Evolutionary conservation across 2,329 filamentous ascomycete genomes (phyloP).

Genomic region (Coniochaeta sp.): DNA sequence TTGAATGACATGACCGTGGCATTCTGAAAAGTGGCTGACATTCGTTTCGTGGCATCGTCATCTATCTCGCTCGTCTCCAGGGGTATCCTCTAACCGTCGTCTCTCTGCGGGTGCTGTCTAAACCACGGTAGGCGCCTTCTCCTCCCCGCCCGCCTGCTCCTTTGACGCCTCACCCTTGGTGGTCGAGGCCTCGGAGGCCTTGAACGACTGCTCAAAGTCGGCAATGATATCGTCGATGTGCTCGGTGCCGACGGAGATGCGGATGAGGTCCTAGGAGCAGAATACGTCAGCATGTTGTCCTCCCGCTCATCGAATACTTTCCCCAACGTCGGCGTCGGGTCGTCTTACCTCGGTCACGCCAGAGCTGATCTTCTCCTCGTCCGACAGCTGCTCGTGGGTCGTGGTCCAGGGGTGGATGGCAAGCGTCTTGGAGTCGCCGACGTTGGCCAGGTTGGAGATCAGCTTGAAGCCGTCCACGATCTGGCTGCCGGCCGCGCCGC

Average conservation of each 20-base stretch:
- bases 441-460: slow-evolving; percentile 92
- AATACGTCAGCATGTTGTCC: not conserved
- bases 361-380: slow-evolving; percentile 71
- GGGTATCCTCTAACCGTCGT: slow-evolving; percentile 2
- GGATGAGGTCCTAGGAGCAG: slow-evolving; percentile 66
- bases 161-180: slow-evolving; percentile 21
- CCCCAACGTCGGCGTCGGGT: not conserved
- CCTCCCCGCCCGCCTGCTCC: slow-evolving; percentile 29
- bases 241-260: slow-evolving; percentile 91
- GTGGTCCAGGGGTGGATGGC: slow-evolving; percentile 95
- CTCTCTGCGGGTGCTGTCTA: slow-evolving; percentile 10
- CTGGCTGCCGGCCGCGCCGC: slow-evolving; percentile 72
- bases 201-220: slow-evolving; percentile 89
- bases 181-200: slow-evolving; percentile 44
- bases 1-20: not conserved
- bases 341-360: slow-evolving; percentile 67
- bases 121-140: slow-evolving; percentile 14
- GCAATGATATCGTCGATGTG: slow-evolving; percentile 96
- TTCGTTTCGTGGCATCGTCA: not conserved
- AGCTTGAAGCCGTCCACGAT: slow-evolving; percentile 93
- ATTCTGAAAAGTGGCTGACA: not conserved
- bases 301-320: not conserved
- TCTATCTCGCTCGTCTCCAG: not conserved
- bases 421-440: slow-evolving; percentile 90
- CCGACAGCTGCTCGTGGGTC: slow-evolving; percentile 84